Evolutionary conservation across 345 rosid species (phyloP), one percentile per base, ranked within the genome.

Genomic region (Stellera chamaejasme): DNA sequence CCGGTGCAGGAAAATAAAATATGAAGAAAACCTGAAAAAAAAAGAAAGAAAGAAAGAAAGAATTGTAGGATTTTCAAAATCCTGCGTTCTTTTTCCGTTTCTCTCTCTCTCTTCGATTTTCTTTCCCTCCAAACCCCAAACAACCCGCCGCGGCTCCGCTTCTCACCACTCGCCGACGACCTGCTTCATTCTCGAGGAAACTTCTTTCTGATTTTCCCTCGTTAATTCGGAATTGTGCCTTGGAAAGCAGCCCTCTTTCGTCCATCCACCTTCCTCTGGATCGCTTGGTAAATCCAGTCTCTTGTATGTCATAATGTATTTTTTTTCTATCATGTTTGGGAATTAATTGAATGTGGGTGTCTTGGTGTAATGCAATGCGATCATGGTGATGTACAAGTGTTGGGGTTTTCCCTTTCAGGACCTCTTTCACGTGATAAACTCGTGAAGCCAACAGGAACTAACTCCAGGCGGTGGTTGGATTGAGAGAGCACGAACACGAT

Each of bases 101-200:
- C 56, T 9, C 45, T n/a, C 48, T 8, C 23, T 50, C 25, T n/a
- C 9, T 27, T 66, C 10, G 46, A 58, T 48, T 67, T 69, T 65
- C 66, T 58, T 65, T 68, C 70, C 79, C 70, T 58, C 73, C 71
- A 68, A 65, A 64, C 58, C 10, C 64, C 51, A 39, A 32, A 32
- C 5, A 2, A 2, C 39, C 5, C 39, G 52, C 52, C 23, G 43
- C 50, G 5, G 43, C 36, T 0, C 15, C 0, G 4, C 13, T 32
- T 27, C 23, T n/a, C 39, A 8, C 39, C 9, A 32, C 9, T 32
- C 7, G 39, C 39, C 5, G 39, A 1, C 39, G 5, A 5, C 7
- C 39, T 2, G 0, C 39, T 32, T 32, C 3, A 32, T 32, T 32
- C 39, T 32, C 39, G 39, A 32, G 39, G 9, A 32, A 51, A 57